Evolutionary conservation across 176 grass and related monocot species (phyloP).

Genomic region (Calamus simplicifolius): DNA sequence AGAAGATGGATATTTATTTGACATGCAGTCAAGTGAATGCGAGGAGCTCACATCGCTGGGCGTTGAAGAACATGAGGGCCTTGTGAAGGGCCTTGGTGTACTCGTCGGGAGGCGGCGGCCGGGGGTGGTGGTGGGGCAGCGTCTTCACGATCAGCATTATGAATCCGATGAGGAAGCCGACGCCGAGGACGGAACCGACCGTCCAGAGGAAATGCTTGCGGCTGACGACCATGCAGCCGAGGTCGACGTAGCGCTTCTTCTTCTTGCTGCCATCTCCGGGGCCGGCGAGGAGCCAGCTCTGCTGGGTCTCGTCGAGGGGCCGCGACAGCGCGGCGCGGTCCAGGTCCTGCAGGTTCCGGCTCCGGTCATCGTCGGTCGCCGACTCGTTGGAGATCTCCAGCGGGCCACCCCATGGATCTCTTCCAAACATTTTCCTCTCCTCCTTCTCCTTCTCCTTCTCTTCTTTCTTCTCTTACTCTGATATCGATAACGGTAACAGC

Average conservation of each 20-base stretch:
- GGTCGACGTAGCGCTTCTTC: constrained; percentile 11
- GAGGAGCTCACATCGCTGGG: neutral
- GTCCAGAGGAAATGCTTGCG: constrained; percentile 8
- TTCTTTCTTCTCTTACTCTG: neutral
- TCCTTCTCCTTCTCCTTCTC: neutral
- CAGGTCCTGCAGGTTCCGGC: constrained; percentile 16
- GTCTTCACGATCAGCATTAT: constrained; percentile 5
- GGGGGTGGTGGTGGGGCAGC: neutral
- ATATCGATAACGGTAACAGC: neutral
- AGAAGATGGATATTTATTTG: too few species aligned
- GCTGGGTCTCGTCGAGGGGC: constrained; percentile 21
- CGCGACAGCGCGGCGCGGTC: constrained; percentile 19
- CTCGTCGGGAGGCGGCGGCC: neutral
- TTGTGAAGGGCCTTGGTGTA: constrained; percentile 4
- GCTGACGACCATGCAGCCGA: constrained; percentile 5
- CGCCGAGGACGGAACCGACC: neutral
- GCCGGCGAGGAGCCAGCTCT: constrained; percentile 16
- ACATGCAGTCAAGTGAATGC: too few species aligned
- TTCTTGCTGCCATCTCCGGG: neutral
- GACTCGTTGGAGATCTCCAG: constrained; percentile 23
- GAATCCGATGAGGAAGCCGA: neutral
- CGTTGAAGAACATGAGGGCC: constrained; percentile 12
- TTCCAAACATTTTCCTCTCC: constrained; percentile 63
- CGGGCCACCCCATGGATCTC: constrained; percentile 87
- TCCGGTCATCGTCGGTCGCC: constrained; percentile 18